These are phyloP conservation scores for Brasilioporus rufonigricans DNA, from an alignment of 768 basidiomycete species.

Conservation along the genomic window DNA sequence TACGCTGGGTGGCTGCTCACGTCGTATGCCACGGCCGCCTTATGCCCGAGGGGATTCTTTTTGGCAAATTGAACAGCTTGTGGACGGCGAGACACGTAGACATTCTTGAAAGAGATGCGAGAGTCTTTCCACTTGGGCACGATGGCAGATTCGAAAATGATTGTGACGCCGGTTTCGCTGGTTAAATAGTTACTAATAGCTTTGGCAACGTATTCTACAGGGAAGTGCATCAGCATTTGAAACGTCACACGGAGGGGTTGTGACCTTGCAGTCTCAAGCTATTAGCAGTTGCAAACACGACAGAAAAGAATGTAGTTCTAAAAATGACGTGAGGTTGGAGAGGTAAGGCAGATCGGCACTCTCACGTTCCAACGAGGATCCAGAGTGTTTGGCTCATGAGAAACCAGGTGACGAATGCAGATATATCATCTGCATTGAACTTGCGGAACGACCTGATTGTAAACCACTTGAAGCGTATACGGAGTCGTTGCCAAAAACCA, in stretches of 20 bases:
- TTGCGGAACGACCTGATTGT: constrained; percentile 91
- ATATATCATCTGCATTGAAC: constrained; percentile 96
- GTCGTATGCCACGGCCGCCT: constrained; percentile 69
- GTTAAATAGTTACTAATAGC: constrained; percentile 93
- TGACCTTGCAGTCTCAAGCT: constrained; percentile 81
- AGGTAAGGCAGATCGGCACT: not conserved
- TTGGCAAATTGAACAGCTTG: constrained; percentile 15
- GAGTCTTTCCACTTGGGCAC: constrained; percentile 98
- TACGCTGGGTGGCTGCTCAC: constrained; percentile 74
- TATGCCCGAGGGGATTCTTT: constrained; percentile 39
- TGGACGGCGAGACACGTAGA: constrained; percentile 86
- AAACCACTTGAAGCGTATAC: constrained; percentile 97
- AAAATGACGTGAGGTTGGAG: constrained; percentile 1
- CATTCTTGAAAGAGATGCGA: constrained; percentile 94
- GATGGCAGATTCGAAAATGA: constrained; percentile 97
- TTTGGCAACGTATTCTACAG: constrained; percentile 76
- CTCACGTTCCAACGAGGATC: constrained; percentile 82
- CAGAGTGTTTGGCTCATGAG: constrained; percentile 94
- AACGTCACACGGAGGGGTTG: constrained; percentile 9
- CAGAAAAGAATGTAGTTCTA: constrained; percentile 94
- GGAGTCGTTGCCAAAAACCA: constrained; percentile 86
- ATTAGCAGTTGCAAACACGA: constrained; percentile 85
- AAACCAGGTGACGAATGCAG: constrained; percentile 95
- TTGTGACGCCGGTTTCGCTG: constrained; percentile 86
- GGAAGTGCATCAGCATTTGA: constrained; percentile 6